phyloP scores from a whole-genome alignment of 306 rosid genomes.

The Cucumis sativus region DNA sequence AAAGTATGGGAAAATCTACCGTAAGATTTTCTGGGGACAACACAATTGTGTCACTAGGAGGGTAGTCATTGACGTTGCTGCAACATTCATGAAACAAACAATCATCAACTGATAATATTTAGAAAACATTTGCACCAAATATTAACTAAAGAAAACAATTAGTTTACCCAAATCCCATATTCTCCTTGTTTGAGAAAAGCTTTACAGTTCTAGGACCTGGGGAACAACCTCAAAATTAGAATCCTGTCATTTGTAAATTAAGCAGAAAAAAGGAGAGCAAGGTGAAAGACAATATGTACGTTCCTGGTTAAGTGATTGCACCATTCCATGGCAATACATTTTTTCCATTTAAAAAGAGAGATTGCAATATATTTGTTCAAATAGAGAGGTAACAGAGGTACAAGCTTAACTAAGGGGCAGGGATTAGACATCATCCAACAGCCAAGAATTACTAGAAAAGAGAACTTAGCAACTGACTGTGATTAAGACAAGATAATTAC shows the following conservation, averaged over 20 bases:
- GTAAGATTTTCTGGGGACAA: slow-evolving; percentile 56
- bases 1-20: slow-evolving; percentile 22
- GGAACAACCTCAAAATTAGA: slow-evolving; percentile 17
- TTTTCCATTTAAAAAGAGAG: not conserved
- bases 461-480: not conserved
- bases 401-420: not conserved
- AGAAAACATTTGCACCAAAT: not conserved
- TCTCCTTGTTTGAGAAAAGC: slow-evolving; percentile 86
- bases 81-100: not conserved
- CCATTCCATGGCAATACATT: not conserved
- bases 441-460: not conserved
- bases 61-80: slow-evolving; percentile 88
- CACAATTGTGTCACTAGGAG: slow-evolving; percentile 61
- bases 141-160: not conserved
- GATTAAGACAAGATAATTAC: not conserved
- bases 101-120: not conserved
- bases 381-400: not conserved
- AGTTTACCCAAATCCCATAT: slow-evolving; percentile 92
- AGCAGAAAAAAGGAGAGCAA: not conserved
- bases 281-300: not conserved
- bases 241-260: slow-evolving; percentile 5
- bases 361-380: not conserved
- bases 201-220: slow-evolving; percentile 92
- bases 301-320: not conserved
- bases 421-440: not conserved